phyloP scores from a whole-genome alignment of 371 early-diverging fungal species.

The Lichtheimia ornata region DNA sequence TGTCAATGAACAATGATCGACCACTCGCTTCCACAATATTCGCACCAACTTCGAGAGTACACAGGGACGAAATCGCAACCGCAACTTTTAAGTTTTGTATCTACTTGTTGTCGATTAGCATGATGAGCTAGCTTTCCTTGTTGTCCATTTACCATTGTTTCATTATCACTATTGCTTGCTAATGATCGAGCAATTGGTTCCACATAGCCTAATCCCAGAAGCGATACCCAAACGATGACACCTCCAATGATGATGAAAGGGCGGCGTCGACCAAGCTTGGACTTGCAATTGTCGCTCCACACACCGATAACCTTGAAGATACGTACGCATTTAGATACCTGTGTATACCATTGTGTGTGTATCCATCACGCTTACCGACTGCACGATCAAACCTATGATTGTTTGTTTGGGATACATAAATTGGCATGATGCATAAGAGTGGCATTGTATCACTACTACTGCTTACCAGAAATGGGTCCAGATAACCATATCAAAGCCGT shows the following conservation, averaged over 20 bases:
- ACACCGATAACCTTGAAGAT: conserved; percentile 52
- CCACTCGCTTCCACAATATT: conserved; percentile 71
- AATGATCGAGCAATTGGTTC: conserved; percentile 43
- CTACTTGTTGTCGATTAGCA: too few species aligned
- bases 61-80: conserved; percentile 70
- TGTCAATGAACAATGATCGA: conserved; percentile 75
- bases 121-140: not conserved
- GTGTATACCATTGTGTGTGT: too few species aligned
- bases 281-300: conserved; percentile 59
- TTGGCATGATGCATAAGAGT: not conserved
- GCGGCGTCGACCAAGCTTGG: conserved; percentile 54
- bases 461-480: conserved; percentile 77
- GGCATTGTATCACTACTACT: not conserved
- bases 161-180: conserved; percentile 3
- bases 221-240: conserved; percentile 53
- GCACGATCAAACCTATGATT: conserved; percentile 44
- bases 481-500: conserved; percentile 77
- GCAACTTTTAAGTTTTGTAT: conserved; percentile 29
- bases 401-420: not conserved
- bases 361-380: conserved; percentile 8
- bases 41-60: conserved; percentile 73
- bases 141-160: not conserved
- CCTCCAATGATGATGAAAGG: conserved; percentile 62
- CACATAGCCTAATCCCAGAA: conserved; percentile 67
- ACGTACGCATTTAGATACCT: not conserved